Conservation (phyloP, 305 asterid species). For the Fraxinus velutina region DNA sequence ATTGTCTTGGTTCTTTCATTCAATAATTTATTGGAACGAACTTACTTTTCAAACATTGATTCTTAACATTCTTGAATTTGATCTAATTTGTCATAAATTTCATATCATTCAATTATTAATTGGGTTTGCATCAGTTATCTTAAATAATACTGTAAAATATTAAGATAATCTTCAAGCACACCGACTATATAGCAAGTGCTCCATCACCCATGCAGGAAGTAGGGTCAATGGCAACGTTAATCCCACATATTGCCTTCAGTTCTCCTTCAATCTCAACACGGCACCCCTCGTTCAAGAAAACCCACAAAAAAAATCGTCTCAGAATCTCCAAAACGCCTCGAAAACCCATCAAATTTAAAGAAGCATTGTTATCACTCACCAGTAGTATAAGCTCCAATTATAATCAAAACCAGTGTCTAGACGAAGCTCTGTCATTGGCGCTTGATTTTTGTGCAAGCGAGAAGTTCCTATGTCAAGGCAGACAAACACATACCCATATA, state of each 20-base stretch:
- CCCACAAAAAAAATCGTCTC: slow-evolving; percentile 17
- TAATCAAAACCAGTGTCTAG: slow-evolving; percentile 33
- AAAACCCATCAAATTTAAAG: slow-evolving; percentile 31
- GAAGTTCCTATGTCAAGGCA: slow-evolving; percentile 39
- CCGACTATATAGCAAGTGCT: not conserved
- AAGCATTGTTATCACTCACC: slow-evolving; percentile 35
- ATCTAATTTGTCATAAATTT: no score
- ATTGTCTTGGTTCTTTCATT: no score
- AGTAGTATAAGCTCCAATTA: slow-evolving; percentile 15
- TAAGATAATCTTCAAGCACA: not conserved
- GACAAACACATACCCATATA: slow-evolving; percentile 60
- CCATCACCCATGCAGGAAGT: not conserved
- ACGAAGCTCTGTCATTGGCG: slow-evolving; percentile 49
- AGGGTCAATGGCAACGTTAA: slow-evolving; percentile 33
- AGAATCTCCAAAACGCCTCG: slow-evolving; percentile 17
- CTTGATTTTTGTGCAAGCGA: slow-evolving; percentile 53
- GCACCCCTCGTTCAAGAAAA: slow-evolving; percentile 21
- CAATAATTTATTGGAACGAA: no score
- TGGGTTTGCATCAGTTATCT: no score
- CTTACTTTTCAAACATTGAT: no score
- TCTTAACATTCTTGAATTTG: no score
- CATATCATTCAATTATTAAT: no score
- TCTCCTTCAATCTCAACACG: slow-evolving; percentile 29
- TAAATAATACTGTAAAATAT: not conserved
- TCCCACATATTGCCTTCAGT: slow-evolving; percentile 27